Evolutionary conservation across 2,329 filamentous ascomycete species (phyloP).

Genomic region (Fusarium sp.): DNA sequence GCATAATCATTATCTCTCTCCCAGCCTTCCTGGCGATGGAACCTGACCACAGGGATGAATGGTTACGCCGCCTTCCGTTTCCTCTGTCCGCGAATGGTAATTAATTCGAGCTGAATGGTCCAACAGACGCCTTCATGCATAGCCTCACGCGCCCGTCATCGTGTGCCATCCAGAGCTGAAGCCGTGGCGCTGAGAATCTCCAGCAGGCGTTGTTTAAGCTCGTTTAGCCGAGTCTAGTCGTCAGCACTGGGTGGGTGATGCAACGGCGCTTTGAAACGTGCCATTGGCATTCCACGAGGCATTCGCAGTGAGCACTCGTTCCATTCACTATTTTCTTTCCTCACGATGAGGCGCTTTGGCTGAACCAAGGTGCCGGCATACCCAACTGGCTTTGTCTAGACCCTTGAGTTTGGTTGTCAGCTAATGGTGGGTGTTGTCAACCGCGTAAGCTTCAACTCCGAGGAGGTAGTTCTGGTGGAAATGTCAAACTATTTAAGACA

Average conservation of each 20-base stretch:
- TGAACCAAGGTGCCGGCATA: slow-evolving; percentile 24
- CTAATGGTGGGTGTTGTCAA: not conserved
- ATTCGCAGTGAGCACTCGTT: not conserved
- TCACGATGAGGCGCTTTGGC: slow-evolving; percentile 11
- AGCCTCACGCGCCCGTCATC: not conserved
- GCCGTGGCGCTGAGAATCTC: slow-evolving; percentile 8
- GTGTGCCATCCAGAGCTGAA: not conserved
- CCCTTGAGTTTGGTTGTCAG: slow-evolving; percentile 14
- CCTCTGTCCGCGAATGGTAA: not conserved
- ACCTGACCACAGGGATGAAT: not conserved
- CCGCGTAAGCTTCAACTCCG: not conserved
- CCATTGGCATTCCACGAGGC: not conserved
- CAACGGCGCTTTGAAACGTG: slow-evolving; percentile 1
- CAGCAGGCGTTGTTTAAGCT: not conserved
- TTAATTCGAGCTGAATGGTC: slow-evolving; percentile 6
- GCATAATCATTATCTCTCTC: not conserved
- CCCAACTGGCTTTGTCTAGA: slow-evolving; percentile 21
- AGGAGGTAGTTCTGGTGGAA: not conserved
- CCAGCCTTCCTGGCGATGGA: not conserved
- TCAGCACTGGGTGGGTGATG: slow-evolving; percentile 1
- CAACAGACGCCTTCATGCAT: slow-evolving; percentile 1
- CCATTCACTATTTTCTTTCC: not conserved
- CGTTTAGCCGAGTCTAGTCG: not conserved
- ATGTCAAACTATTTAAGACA: slow-evolving; percentile 10
- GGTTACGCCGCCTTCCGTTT: not conserved